Percentiles rank a stretch among this genome's conserved stretches.
Evolutionary conservation across 139 green algal species (phyloP).

Genomic region (Chlorella sp.): DNA sequence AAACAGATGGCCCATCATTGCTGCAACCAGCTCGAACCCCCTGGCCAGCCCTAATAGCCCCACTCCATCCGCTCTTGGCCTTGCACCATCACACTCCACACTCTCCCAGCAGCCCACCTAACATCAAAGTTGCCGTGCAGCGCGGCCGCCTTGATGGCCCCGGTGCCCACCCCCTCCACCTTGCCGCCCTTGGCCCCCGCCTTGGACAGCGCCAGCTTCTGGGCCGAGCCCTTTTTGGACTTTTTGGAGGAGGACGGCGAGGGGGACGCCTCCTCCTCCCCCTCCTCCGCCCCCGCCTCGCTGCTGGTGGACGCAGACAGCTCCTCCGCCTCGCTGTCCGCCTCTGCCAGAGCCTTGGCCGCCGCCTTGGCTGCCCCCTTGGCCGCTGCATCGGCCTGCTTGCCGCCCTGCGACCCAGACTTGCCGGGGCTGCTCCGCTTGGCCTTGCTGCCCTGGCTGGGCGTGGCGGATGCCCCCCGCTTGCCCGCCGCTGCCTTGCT

Average conservation of each 20-base stretch:
- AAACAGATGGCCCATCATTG: too few relatives aligned
- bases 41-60: too few relatives aligned
- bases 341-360: background rate
- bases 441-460: background rate
- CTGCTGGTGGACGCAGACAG: background rate
- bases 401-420: background rate
- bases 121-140: constrained; percentile 59
- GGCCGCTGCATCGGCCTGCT: background rate
- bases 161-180: constrained; percentile 80
- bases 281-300: background rate
- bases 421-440: background rate
- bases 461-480: background rate
- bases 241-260: constrained; percentile 5
- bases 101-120: background rate
- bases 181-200: background rate
- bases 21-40: too few relatives aligned
- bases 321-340: background rate
- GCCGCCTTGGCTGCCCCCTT: too few relatives aligned
- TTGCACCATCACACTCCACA: background rate
- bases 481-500: background rate
- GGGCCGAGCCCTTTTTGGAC: background rate
- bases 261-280: background rate
- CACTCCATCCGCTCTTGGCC: too few relatives aligned
- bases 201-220: background rate
- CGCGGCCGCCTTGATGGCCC: constrained; percentile 66